A percentile compares a stretch with the other conserved stretches of the same genome.
These are phyloP conservation scores for Uronychia binucleata DNA, from an alignment of 73 alveolate species.

Conservation along the genomic window DNA sequence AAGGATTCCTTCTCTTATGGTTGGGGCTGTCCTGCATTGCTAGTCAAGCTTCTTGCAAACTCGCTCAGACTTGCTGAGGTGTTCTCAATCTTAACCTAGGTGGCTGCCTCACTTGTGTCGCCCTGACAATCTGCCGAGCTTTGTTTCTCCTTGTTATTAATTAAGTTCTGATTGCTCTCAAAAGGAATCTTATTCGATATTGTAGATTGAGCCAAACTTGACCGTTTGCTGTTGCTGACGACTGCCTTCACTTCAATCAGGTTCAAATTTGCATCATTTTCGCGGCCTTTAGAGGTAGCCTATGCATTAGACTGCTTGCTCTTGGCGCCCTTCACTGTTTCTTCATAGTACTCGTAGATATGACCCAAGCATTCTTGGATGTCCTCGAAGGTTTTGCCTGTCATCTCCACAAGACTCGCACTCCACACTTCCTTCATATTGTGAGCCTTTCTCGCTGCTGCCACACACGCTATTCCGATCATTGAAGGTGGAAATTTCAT, in stretches of 20 bases:
- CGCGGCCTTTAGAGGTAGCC: not conserved
- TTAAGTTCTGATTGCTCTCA: not conserved
- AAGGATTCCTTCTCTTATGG: too few species aligned
- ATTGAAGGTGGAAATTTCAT: not conserved
- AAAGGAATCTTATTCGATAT: not conserved
- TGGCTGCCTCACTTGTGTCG: not conserved
- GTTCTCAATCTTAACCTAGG: not conserved
- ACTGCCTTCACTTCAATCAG: not conserved
- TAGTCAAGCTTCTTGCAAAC: not conserved
- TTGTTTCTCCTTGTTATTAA: not conserved
- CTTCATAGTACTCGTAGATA: not conserved
- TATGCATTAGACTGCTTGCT: not conserved
- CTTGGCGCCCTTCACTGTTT: not conserved
- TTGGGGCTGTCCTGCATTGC: too few species aligned
- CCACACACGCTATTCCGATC: not conserved
- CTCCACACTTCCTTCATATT: not conserved
- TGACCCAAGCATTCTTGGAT: not conserved
- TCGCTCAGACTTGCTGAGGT: not conserved
- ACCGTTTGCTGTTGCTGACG: not conserved
- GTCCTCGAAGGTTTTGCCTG: not conserved
- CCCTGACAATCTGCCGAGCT: not conserved
- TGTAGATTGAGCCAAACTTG: not conserved
- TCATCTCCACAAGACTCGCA: not conserved
- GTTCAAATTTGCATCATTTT: not conserved
- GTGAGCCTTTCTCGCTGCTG: not conserved